A percentile compares a stretch with the other conserved stretches of the same genome.
These are phyloP conservation scores for Copromyces sp. DNA, from an alignment of 495 filamentous ascomycete genomes.

Conservation along the genomic window DNA sequence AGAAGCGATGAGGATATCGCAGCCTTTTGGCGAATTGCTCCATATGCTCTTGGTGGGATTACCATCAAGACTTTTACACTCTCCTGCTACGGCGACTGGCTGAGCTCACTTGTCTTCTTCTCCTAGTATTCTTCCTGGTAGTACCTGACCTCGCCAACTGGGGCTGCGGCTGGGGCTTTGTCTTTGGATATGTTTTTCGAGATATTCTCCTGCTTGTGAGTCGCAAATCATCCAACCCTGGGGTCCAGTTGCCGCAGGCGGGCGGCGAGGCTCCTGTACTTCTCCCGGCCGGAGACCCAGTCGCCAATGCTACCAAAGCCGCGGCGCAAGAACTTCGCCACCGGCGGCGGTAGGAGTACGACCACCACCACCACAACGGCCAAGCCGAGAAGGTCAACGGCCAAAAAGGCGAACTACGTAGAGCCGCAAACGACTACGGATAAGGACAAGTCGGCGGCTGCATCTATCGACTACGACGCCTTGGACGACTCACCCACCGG, in stretches of 20 bases:
- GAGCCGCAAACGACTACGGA: slow-evolving; percentile 2
- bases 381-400: slow-evolving; percentile 7
- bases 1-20: slow-evolving; percentile 67
- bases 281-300: not conserved
- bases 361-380: not conserved
- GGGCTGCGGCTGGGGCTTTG: not conserved
- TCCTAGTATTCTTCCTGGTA: not conserved
- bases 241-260: not conserved
- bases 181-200: not conserved
- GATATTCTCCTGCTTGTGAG: not conserved
- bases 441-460: not conserved
- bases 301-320: not conserved
- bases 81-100: not conserved
- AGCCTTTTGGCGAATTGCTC: slow-evolving; percentile 66
- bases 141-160: not conserved
- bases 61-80: not conserved
- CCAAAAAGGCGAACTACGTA: slow-evolving; percentile 8
- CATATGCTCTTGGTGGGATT: slow-evolving; percentile 40
- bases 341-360: slow-evolving; percentile 2
- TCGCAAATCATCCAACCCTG: not conserved
- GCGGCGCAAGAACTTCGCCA: not conserved
- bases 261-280: not conserved
- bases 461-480: slow-evolving; percentile 6
- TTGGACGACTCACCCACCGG: slow-evolving; percentile 17
- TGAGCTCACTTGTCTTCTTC: not conserved